These are phyloP conservation scores for Hepatocystis sp. DNA, from an alignment of 169 alveolate genomes.

Conservation along the genomic window DNA sequence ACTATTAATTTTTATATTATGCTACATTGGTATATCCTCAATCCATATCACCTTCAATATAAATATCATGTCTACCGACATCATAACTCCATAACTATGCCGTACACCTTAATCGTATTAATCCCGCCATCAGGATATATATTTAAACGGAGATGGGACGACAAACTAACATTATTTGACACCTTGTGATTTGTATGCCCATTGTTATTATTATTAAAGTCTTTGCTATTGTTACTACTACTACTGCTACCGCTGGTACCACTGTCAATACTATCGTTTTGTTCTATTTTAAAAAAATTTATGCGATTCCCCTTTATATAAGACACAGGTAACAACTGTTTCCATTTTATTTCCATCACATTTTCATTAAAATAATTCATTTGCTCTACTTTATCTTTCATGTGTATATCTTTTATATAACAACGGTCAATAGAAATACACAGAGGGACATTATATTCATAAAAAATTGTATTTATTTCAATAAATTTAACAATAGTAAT, in stretches of 20 bases:
- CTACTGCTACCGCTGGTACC: too few relatives aligned
- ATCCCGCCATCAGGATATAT: constrained; percentile 77
- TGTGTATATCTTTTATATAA: constrained; percentile 49
- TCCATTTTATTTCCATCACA: constrained; percentile 61
- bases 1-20: too few relatives aligned
- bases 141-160: constrained; percentile 70
- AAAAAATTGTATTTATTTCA: constrained; percentile 73
- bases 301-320: constrained; percentile 75
- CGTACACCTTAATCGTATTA: constrained; percentile 70
- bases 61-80: too few relatives aligned
- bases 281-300: constrained; percentile 16
- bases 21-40: too few relatives aligned
- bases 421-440: constrained; percentile 67
- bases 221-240: too few relatives aligned
- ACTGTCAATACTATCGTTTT: too few relatives aligned
- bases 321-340: constrained; percentile 58
- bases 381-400: constrained; percentile 59
- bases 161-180: constrained; percentile 5
- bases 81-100: too few relatives aligned
- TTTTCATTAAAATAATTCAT: constrained; percentile 53
- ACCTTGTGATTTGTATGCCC: not conserved
- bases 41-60: too few relatives aligned
- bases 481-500: constrained; percentile 54
- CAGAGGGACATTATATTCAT: constrained; percentile 73
- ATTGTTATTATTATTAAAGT: too few relatives aligned